These are phyloP conservation scores for Scheffersomyces cryptocercus DNA, from an alignment of 1,139 yeast genomes.

Conservation along the genomic window DNA sequence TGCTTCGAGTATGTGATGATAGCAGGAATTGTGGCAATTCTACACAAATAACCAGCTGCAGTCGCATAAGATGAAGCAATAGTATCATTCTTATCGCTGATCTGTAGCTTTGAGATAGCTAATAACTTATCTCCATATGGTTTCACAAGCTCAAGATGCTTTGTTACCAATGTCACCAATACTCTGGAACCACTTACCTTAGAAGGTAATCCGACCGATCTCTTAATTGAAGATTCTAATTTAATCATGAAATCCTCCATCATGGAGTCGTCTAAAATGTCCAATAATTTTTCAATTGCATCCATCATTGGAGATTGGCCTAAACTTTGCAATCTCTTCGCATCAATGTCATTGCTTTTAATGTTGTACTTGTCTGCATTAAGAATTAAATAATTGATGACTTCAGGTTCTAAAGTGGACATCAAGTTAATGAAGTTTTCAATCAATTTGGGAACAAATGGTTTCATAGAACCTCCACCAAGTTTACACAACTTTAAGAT, in stretches of 20 bases:
- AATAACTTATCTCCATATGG: slow-evolving; percentile 68
- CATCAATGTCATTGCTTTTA: slow-evolving; percentile 71
- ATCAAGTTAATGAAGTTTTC: slow-evolving; percentile 70
- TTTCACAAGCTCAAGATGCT: slow-evolving; percentile 53
- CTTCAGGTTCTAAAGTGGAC: slow-evolving; percentile 91
- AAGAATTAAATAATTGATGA: slow-evolving; percentile 78
- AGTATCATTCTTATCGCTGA: slow-evolving; percentile 71
- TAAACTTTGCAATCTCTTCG: slow-evolving; percentile 70
- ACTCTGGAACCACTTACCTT: slow-evolving; percentile 86
- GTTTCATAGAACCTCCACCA: slow-evolving; percentile 58
- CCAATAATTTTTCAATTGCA: slow-evolving; percentile 72
- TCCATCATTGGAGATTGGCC: slow-evolving; percentile 89
- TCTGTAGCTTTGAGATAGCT: slow-evolving; percentile 56
- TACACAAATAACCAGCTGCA: slow-evolving; percentile 77
- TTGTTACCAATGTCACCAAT: slow-evolving; percentile 60
- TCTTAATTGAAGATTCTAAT: slow-evolving; percentile 54
- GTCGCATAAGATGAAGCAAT: slow-evolving; percentile 76
- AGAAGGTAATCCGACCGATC: slow-evolving; percentile 86
- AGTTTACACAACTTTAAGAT: slow-evolving; percentile 68
- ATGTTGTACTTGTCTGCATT: slow-evolving; percentile 88
- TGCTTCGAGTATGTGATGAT: slow-evolving; percentile 55
- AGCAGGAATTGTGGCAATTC: slow-evolving; percentile 57
- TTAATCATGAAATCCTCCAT: slow-evolving; percentile 54
- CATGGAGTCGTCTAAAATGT: slow-evolving; percentile 51
- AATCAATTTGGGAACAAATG: slow-evolving; percentile 68